A percentile compares a stretch with the other conserved stretches of the same genome.
phyloP scores from a whole-genome alignment of 2,329 filamentous ascomycete genomes.

The Chrysoporthe deuterocubensis region DNA sequence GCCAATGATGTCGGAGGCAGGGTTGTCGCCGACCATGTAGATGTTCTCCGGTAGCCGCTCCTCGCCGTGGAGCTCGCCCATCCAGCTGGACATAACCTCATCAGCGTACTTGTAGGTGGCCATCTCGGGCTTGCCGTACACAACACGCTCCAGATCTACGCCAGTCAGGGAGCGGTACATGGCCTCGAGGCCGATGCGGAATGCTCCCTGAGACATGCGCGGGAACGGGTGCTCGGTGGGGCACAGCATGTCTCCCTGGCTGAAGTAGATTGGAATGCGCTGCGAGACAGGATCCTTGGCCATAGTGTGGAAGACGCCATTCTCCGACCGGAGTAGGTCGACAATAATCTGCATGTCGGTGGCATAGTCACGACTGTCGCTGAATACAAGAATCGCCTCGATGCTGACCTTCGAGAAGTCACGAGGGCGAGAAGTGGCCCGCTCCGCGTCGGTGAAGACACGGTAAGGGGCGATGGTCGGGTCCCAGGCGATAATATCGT shows the following conservation, averaged over 20 bases:
- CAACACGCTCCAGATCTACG: conserved; percentile 72
- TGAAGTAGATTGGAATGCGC: conserved; percentile 74
- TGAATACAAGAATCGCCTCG: conserved; percentile 76
- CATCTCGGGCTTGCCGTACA: conserved; percentile 75
- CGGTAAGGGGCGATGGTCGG: conserved; percentile 71
- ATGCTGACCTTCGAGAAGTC: conserved; percentile 76
- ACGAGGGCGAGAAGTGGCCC: conserved; percentile 67
- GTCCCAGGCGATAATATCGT: conserved; percentile 74
- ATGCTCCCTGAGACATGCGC: conserved; percentile 74
- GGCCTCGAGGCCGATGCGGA: conserved; percentile 74
- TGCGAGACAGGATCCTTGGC: conserved; percentile 67
- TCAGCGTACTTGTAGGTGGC: conserved; percentile 82
- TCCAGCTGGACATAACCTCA: conserved; percentile 73
- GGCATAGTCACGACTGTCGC: conserved; percentile 73
- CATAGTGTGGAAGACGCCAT: conserved; percentile 67
- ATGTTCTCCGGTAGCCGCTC: conserved; percentile 70
- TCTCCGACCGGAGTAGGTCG: conserved; percentile 70
- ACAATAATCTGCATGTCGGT: conserved; percentile 79
- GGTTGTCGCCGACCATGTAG: conserved; percentile 80
- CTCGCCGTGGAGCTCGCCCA: conserved; percentile 76
- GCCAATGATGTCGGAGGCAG: conserved; percentile 73
- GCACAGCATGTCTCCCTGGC: conserved; percentile 55
- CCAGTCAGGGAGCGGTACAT: conserved; percentile 75
- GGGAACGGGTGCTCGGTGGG: conserved; percentile 67
- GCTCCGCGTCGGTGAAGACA: conserved; percentile 69